These are phyloP conservation scores for Candida freyschussii DNA, from an alignment of 1,139 yeast genomes.

Conservation along the genomic window DNA sequence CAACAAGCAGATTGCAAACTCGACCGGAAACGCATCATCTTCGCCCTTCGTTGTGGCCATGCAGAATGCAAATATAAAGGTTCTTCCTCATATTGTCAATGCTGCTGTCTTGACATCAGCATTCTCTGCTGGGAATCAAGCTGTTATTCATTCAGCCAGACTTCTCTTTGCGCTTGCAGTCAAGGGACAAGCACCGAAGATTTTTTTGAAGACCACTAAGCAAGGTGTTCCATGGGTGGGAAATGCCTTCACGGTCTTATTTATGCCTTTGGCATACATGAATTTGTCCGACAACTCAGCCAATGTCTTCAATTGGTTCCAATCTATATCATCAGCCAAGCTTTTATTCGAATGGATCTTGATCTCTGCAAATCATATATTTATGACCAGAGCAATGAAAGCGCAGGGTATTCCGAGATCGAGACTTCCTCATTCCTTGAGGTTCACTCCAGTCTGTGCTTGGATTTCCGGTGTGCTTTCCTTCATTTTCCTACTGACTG, in stretches of 20 bases:
- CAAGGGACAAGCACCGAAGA: slow-evolving; percentile 44
- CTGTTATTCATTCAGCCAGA: slow-evolving; percentile 40
- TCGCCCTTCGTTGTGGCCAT: slow-evolving; percentile 52
- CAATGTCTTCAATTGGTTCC: slow-evolving; percentile 31
- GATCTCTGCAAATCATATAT: slow-evolving; percentile 33
- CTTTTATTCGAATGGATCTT: slow-evolving; percentile 23
- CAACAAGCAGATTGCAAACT: slow-evolving; percentile 36
- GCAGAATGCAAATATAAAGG: slow-evolving; percentile 44
- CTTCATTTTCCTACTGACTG: slow-evolving; percentile 34
- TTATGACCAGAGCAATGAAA: slow-evolving; percentile 33
- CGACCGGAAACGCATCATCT: slow-evolving; percentile 43
- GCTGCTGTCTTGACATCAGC: slow-evolving; percentile 48
- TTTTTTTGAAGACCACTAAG: slow-evolving; percentile 39
- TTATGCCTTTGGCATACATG: slow-evolving; percentile 37
- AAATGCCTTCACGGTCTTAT: slow-evolving; percentile 27
- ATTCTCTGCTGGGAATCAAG: slow-evolving; percentile 47
- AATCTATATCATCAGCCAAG: slow-evolving; percentile 18
- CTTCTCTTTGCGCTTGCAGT: slow-evolving; percentile 43
- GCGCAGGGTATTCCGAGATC: slow-evolving; percentile 37
- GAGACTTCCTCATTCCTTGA: slow-evolving; percentile 32
- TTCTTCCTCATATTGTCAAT: slow-evolving; percentile 45
- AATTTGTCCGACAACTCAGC: slow-evolving; percentile 31
- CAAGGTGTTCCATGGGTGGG: slow-evolving; percentile 43
- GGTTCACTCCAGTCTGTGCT: slow-evolving; percentile 27
- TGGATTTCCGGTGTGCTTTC: slow-evolving; percentile 36